Evolutionary conservation across 1,139 yeast genomes (phyloP), one percentile per base, ranked within the genome.

Genomic region (Candida anutae): DNA sequence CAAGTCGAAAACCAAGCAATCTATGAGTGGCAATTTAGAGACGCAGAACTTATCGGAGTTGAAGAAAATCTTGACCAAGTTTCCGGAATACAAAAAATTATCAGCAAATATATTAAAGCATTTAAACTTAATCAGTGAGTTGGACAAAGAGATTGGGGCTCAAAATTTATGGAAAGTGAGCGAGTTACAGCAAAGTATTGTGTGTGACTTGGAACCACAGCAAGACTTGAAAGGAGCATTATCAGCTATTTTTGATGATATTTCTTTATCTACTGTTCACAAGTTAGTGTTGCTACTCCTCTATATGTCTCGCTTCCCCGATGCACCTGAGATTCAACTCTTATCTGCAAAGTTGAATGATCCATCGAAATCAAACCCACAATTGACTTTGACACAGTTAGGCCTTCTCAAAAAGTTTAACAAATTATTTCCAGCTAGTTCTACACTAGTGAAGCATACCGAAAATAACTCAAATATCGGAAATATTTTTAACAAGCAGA

Each of bases 91-190:
- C 49, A 78, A 87, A 38, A 83, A 83, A 47, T 64, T 88, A 26
- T 81, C 94, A 9, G 77, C 87, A 23, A 90, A 87, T 47, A 87
- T 93, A n/a, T 73, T 94, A 24, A 90, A 90, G 46, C 98, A 93
- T 53, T 85, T 93, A 65, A 76, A 94, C 13, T 65, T 90, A 20
- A 87, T 90, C 5, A 74, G 90, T 21, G 97, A 88, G 45, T 67
- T 90, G 27, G 94, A 88, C 42, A 69, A 73, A 31, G 79, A 77
- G 32, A 71, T 84, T 25, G 69, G 71, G 14, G 42, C 51, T 13
- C 66, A 69, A 30, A 66, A 80, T 37, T 59, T 90, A 28, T 80
- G 96, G 81, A 87, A 80, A 34, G 71, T 87, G 5, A 82, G 95
- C 38, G 97, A 90, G 53, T 60, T 87, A 27, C 96, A 90, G 50